These are phyloP conservation scores for Adiantum capillusveneris DNA, from an alignment of 75 land plant species.

Conservation along the genomic window DNA sequence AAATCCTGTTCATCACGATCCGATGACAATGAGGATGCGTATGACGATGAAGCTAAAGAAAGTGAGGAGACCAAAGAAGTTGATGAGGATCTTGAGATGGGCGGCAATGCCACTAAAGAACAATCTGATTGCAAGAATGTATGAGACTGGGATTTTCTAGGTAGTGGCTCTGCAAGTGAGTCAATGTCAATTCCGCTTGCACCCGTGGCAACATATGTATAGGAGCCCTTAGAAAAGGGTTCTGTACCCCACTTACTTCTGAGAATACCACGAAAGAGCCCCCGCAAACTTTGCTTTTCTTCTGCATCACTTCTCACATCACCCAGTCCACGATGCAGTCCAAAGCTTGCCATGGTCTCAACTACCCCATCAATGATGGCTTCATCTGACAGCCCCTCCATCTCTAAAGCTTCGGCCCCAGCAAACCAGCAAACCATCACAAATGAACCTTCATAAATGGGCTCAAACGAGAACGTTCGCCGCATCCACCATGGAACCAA, in stretches of 20 bases:
- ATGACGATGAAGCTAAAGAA: not conserved
- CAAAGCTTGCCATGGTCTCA: slow-evolving; percentile 41
- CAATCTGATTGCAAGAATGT: too few species aligned
- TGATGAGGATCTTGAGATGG: too few species aligned
- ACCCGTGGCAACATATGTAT: slow-evolving; percentile 78
- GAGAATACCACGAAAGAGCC: slow-evolving; percentile 21
- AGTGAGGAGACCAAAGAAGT: not conserved
- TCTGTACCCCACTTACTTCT: slow-evolving; percentile 63
- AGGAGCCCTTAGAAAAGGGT: slow-evolving; percentile 70
- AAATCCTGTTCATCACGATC: not conserved
- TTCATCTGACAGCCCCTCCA: slow-evolving; percentile 49
- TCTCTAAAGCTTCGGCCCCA: slow-evolving; percentile 59
- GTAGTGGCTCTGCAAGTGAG: slow-evolving; percentile 61
- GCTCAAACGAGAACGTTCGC: slow-evolving; percentile 51
- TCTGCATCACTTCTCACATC: not conserved
- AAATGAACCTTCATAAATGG: slow-evolving; percentile 46
- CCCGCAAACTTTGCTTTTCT: not conserved
- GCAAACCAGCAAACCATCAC: slow-evolving; percentile 67
- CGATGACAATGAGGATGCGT: not conserved
- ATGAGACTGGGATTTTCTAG: not conserved
- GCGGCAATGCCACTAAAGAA: too few species aligned
- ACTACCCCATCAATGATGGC: slow-evolving; percentile 59
- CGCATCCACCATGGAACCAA: slow-evolving; percentile 64
- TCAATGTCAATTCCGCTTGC: slow-evolving; percentile 74
- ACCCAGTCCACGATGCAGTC: not conserved